Percentiles rank a stretch among this genome's conserved stretches.
phyloP scores from a whole-genome alignment of 371 early-diverging fungal genomes.

The Dichotomocladium elegans region DNA sequence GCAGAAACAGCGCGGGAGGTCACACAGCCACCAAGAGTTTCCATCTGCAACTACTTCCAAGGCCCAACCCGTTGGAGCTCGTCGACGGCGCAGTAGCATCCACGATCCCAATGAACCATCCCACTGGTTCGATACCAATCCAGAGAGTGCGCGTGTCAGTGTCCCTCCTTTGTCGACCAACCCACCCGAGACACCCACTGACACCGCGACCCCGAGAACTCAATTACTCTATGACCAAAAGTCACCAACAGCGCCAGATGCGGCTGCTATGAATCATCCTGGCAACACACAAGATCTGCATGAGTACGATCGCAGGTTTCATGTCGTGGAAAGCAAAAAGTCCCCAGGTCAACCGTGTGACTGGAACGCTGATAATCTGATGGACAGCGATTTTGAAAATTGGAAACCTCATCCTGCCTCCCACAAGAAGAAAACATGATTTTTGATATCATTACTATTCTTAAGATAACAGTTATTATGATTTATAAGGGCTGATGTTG shows the following conservation, averaged over 20 bases:
- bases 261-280: background rate
- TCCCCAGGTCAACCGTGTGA: background rate
- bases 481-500: no score
- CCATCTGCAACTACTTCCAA: background rate
- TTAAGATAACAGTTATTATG: no score
- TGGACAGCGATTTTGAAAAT: constrained; percentile 17
- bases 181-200: background rate
- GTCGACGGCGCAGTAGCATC: background rate
- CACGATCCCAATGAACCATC: background rate
- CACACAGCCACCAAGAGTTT: background rate
- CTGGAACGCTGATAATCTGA: background rate
- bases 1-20: no score
- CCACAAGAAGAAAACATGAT: no score
- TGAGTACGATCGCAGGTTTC: background rate
- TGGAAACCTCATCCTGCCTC: constrained; percentile 3
- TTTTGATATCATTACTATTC: no score
- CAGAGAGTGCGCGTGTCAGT: constrained; percentile 11
- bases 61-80: background rate
- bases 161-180: constrained; percentile 10
- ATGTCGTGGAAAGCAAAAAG: constrained; percentile 1
- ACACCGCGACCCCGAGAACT: background rate
- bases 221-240: background rate
- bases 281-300: background rate
- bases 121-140: constrained; percentile 10
- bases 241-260: no score